Conservation (phyloP, 169 alveolate species). For the Cryptosporidium sp. region DNA sequence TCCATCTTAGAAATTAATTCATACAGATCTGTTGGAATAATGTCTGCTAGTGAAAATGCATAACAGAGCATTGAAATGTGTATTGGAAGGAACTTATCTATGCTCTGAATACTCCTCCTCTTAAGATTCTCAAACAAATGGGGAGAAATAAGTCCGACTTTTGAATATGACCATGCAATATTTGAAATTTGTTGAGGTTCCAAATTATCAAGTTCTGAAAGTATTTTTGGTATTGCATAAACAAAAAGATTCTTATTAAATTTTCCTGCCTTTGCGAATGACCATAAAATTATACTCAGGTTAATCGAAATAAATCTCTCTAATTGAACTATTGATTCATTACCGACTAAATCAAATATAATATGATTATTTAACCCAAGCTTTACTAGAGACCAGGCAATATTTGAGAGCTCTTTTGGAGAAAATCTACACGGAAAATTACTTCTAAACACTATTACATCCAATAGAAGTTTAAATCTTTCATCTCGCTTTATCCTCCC, state of each 20-base stretch:
- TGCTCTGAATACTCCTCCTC: slow-evolving; percentile 13
- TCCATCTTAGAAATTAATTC: slow-evolving; percentile 31
- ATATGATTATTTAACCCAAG: slow-evolving; percentile 50
- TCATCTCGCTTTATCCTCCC: slow-evolving; percentile 18
- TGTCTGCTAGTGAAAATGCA: slow-evolving; percentile 67
- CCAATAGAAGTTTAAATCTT: slow-evolving; percentile 44
- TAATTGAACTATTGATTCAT: slow-evolving; percentile 36
- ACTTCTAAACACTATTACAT: slow-evolving; percentile 5
- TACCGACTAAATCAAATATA: slow-evolving; percentile 32
- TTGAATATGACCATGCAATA: slow-evolving; percentile 70
- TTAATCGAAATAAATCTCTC: slow-evolving; percentile 47
- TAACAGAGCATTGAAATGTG: slow-evolving; percentile 61
- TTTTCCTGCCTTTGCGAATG: slow-evolving; percentile 47
- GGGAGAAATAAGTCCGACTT: slow-evolving; percentile 61
- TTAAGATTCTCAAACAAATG: slow-evolving; percentile 59
- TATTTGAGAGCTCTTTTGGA: slow-evolving; percentile 53
- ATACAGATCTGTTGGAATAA: slow-evolving; percentile 32
- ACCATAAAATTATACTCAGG: slow-evolving; percentile 51
- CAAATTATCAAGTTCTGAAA: slow-evolving; percentile 47
- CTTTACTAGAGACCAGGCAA: slow-evolving; percentile 57
- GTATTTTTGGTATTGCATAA: slow-evolving; percentile 52
- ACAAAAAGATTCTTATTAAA: slow-evolving; percentile 43
- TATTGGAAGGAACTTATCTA: slow-evolving; percentile 46
- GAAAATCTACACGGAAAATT: slow-evolving; percentile 25
- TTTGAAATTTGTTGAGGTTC: slow-evolving; percentile 68